Conservation (phyloP, 2,329 filamentous ascomycete species). For the Aspergillus fijiensis region DNA sequence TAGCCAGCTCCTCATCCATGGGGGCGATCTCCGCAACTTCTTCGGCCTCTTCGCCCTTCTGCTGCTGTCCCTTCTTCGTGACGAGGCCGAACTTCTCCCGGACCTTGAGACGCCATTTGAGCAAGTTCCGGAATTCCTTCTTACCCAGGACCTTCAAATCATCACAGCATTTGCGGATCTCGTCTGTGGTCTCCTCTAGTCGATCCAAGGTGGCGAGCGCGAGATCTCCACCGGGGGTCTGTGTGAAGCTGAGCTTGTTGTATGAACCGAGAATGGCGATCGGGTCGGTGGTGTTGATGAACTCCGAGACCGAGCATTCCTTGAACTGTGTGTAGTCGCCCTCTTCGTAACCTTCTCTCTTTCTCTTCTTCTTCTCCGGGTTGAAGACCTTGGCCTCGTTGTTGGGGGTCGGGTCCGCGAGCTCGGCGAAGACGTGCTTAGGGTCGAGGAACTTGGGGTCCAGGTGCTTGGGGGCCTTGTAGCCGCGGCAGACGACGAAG, state of each 20-base stretch:
- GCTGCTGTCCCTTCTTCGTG: conserved; percentile 63
- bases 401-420: conserved; percentile 81
- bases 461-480: conserved; percentile 89
- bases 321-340: conserved; percentile 92
- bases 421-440: conserved; percentile 84
- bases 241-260: conserved; percentile 81
- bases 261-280: conserved; percentile 85
- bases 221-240: conserved; percentile 77
- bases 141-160: conserved; percentile 89
- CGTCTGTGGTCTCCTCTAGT: conserved; percentile 79
- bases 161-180: conserved; percentile 73
- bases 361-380: conserved; percentile 94
- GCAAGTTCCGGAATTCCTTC: conserved; percentile 87
- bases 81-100: conserved; percentile 87
- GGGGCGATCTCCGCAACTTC: conserved; percentile 80
- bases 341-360: conserved; percentile 96
- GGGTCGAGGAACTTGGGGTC: conserved; percentile 92
- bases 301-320: conserved; percentile 82
- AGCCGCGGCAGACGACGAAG: conserved; percentile 94
- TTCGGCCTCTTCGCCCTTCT: conserved; percentile 55
- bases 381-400: conserved; percentile 99
- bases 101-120: conserved; percentile 86
- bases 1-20: conserved; percentile 92
- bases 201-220: conserved; percentile 82
- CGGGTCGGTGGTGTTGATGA: conserved; percentile 89